Conservation (phyloP, 192 early-diverging fungal species). For the Piromyces sp. region DNA sequence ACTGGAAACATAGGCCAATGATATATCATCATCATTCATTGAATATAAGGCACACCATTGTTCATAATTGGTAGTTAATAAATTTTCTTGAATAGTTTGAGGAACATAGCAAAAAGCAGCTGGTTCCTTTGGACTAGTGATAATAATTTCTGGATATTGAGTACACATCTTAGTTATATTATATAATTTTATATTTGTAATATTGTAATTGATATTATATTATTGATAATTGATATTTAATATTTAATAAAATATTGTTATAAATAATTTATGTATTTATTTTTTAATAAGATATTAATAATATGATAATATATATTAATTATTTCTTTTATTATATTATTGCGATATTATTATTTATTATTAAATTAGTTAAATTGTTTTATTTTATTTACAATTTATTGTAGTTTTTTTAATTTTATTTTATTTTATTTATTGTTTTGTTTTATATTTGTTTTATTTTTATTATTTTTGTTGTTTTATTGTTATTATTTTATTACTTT, state of each 20-base stretch:
- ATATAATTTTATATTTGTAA: neutral
- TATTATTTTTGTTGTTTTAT: neutral
- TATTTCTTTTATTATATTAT: too few relatives aligned
- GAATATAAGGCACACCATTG: neutral
- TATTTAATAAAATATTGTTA: too few relatives aligned
- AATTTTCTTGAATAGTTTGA: neutral
- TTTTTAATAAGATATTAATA: too few relatives aligned
- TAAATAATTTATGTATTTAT: too few relatives aligned
- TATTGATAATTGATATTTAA: too few relatives aligned
- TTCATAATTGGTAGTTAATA: neutral
- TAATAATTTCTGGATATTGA: neutral
- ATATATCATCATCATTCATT: neutral
- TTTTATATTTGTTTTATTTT: neutral
- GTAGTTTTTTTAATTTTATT: neutral
- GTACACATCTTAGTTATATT: neutral
- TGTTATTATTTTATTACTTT: neutral
- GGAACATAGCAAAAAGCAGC: neutral
- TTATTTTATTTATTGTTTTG: too few relatives aligned
- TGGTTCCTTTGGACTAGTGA: neutral
- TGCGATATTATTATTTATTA: neutral
- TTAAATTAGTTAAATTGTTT: neutral
- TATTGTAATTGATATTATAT: neutral
- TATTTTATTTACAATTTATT: neutral
- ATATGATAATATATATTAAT: too few relatives aligned
- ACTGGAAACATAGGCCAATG: neutral